Base-by-base conservation (phyloP, 176 grass and related monocot genomes). In the Zoysia japonica region DNA sequence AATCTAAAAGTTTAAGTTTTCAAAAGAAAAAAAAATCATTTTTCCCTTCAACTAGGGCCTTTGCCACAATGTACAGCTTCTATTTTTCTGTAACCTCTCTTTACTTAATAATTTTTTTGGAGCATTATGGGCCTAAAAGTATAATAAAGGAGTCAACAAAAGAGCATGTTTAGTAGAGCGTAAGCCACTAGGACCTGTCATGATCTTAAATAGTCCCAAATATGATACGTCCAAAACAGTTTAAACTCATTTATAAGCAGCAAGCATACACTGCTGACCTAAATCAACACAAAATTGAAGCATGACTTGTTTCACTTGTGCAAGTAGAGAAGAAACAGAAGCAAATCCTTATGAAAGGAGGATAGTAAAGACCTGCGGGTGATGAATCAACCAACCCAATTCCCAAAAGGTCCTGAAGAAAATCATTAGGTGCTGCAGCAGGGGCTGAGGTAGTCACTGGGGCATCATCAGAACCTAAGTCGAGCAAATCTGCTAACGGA, bases 381-480 rank as follows among this genome's bases (percentile, higher is more conserved):
- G 92, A 72, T 42, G 92, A 81, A 82, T 85, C 76, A 68, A 70
- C 61, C 77, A 96, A 75, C 40, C 84, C 88, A 86, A 95, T 93
- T 59, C 86, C 96, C 81, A 99, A 82, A 59, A 99, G 76, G 75
- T 99, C 92, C 43, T 91, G 81, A 59, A 99, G 84, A 75, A 99
- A 99, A 83, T 99, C 78, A 67, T 72, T 90, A 79, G 84, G 71
- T 12, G 80, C 67, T 78, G 92, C 63, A 71, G 84, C 67, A 76
- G 90, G 74, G 60, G 63, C 70, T 51, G 84, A 91, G 76, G 75
- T 61, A 75, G 78, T 68, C 54, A 49, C 86, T 84, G 88, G 84
- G 41, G 72, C 47, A 89, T 99, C 92, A 56, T 99, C 96, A 41
- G 86, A 88, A 77, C 82, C 88, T 55, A 99, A 87, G 91, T 99